phyloP scores from a whole-genome alignment of 441 rosid genomes.

The Cnidoscolus chayamansa region DNA sequence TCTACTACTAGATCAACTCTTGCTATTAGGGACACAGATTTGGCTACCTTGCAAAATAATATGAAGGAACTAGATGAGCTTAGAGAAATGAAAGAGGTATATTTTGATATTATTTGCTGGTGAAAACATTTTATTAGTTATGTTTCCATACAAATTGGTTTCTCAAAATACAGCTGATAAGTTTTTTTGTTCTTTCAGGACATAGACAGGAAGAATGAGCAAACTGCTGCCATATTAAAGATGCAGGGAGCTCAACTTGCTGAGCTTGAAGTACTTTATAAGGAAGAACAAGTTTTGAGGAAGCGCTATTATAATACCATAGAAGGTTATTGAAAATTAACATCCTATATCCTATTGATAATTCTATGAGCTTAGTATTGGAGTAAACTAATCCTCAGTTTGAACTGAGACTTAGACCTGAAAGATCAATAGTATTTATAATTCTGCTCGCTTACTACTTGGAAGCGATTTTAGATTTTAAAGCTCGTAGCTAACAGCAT shows the following conservation, averaged over 20 bases:
- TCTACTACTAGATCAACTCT: slow-evolving; percentile 52
- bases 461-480: background rate
- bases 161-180: background rate
- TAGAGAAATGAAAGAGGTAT: slow-evolving; percentile 94
- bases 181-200: slow-evolving; percentile 49
- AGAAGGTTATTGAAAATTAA: slow-evolving; percentile 51
- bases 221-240: slow-evolving; percentile 91
- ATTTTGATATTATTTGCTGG: background rate
- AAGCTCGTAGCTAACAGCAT: background rate
- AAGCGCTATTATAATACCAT: slow-evolving; percentile 88
- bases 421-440: background rate
- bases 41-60: slow-evolving; percentile 55
- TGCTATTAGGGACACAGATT: slow-evolving; percentile 49
- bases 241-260: slow-evolving; percentile 95
- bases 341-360: background rate
- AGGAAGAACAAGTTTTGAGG: slow-evolving; percentile 85
- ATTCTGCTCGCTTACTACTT: background rate
- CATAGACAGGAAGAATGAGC: slow-evolving; percentile 93
- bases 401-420: background rate
- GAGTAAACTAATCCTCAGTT: background rate
- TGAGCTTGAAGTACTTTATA: slow-evolving; percentile 77
- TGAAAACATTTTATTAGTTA: background rate
- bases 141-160: background rate
- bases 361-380: background rate
- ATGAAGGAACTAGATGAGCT: slow-evolving; percentile 84